Percentiles rank a stretch among this genome's conserved stretches.
Evolutionary conservation across 371 early-diverging fungal species (phyloP).

Genomic region (Mucor sp.): DNA sequence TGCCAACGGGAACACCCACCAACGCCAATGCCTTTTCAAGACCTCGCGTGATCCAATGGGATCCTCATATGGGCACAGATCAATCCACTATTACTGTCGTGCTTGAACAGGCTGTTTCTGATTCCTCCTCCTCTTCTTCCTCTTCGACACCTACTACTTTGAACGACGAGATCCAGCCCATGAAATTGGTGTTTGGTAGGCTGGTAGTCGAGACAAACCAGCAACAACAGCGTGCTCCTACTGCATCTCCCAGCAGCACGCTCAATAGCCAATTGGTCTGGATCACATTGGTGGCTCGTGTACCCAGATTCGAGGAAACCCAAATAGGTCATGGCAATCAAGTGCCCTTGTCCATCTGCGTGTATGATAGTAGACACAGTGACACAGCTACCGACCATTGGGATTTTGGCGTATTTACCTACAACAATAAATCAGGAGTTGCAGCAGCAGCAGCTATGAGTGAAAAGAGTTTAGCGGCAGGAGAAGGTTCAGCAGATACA

Average conservation of each 20-base stretch:
- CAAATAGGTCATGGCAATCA: conserved; percentile 4
- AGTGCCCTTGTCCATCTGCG: conserved; percentile 19
- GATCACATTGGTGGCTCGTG: conserved; percentile 20
- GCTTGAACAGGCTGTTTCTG: conserved; percentile 11
- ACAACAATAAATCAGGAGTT: background rate
- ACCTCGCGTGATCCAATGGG: conserved; percentile 25
- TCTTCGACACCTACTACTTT: background rate
- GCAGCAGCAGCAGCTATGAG: background rate
- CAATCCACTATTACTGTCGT: conserved; percentile 19
- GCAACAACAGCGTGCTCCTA: conserved; percentile 19
- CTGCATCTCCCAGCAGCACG: conserved; percentile 2
- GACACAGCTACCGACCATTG: conserved; percentile 22
- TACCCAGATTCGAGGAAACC: conserved; percentile 16
- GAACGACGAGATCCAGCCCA: conserved; percentile 8
- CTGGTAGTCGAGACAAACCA: conserved; percentile 23
- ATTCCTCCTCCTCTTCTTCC: background rate
- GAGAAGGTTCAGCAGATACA: background rate
- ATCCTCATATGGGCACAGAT: conserved; percentile 25
- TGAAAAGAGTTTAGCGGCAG: too few species aligned
- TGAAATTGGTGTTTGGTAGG: conserved; percentile 20
- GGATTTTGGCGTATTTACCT: conserved; percentile 22
- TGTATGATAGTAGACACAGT: conserved; percentile 9
- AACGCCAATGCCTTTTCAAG: background rate
- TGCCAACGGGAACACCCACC: background rate
- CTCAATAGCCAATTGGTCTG: conserved; percentile 5